These are phyloP conservation scores for Spathaspora sp. DNA, from an alignment of 805 yeast genomes.

Conservation along the genomic window DNA sequence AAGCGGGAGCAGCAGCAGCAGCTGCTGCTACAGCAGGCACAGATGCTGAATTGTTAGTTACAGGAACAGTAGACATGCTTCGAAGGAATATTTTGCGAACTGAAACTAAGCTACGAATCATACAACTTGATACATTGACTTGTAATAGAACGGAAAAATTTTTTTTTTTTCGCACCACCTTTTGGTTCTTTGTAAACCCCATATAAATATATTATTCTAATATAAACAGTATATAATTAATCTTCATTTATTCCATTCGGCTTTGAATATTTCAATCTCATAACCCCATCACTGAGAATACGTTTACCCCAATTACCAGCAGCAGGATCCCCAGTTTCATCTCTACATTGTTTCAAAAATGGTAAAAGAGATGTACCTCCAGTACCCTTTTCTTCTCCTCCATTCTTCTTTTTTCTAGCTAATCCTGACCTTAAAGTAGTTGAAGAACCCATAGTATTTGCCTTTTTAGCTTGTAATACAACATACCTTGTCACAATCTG, in stretches of 20 bases:
- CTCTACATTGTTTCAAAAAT: constrained; percentile 91
- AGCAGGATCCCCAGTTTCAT: constrained; percentile 91
- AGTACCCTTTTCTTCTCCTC: constrained; percentile 71
- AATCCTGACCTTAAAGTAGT: constrained; percentile 64
- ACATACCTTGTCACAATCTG: constrained; percentile 89
- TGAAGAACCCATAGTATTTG: constrained; percentile 49
- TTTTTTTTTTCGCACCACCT: background rate
- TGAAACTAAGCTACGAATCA: constrained; percentile 1
- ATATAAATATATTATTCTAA: too few species aligned
- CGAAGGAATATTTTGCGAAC: background rate
- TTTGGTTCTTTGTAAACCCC: background rate
- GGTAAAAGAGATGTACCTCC: constrained; percentile 93
- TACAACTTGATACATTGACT: background rate
- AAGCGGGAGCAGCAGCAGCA: constrained; percentile 8
- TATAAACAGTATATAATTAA: constrained; percentile 5
- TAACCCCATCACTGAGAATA: constrained; percentile 54
- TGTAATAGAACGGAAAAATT: constrained; percentile 4
- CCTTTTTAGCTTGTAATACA: constrained; percentile 68
- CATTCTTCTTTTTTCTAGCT: constrained; percentile 48
- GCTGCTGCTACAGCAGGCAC: constrained; percentile 10
- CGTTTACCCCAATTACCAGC: constrained; percentile 91
- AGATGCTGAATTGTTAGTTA: background rate
- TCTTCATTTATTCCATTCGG: constrained; percentile 42
- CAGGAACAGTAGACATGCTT: constrained; percentile 2
- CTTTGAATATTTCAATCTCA: constrained; percentile 37